Percentiles rank a stretch among this genome's conserved stretches.
These are phyloP conservation scores for Russula abietina DNA, from an alignment of 768 basidiomycete species.

Conservation along the genomic window DNA sequence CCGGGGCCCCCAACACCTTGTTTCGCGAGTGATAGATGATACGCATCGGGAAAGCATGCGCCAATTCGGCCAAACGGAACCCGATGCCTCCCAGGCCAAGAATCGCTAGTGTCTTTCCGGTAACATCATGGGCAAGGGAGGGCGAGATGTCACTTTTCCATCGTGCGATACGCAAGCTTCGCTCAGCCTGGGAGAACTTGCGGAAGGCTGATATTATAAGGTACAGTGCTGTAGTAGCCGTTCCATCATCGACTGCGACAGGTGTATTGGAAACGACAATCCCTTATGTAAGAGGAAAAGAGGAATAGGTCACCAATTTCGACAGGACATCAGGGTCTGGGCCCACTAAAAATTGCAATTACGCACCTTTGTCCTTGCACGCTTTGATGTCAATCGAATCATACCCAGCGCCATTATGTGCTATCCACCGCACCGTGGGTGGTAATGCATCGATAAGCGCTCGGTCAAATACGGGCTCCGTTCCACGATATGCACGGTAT, in stretches of 20 bases:
- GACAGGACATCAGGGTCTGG: background rate
- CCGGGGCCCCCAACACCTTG: conserved; percentile 51
- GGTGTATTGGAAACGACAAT: conserved; percentile 86
- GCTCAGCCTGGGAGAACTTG: conserved; percentile 63
- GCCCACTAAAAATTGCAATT: background rate
- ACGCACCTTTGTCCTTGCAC: conserved; percentile 61
- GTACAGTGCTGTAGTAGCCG: conserved; percentile 83
- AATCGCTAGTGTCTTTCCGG: conserved; percentile 63
- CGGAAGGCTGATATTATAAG: conserved; percentile 73
- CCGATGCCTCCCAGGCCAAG: conserved; percentile 78
- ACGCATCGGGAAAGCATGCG: conserved; percentile 82
- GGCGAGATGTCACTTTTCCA: conserved; percentile 56
- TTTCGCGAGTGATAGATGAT: conserved; percentile 74
- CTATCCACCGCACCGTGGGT: conserved; percentile 71
- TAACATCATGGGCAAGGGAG: conserved; percentile 52
- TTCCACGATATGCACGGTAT: conserved; percentile 77
- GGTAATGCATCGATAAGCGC: conserved; percentile 69
- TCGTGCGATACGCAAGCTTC: conserved; percentile 44
- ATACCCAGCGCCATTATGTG: conserved; percentile 90
- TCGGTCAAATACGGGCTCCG: conserved; percentile 54
- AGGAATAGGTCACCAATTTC: background rate
- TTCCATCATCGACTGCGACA: conserved; percentile 84
- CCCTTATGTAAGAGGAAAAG: conserved; percentile 35
- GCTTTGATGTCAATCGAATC: conserved; percentile 78
- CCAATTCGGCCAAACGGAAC: conserved; percentile 60